A percentile compares a stretch with the other conserved stretches of the same genome.
These are phyloP conservation scores for Globisporangium megalacanthum DNA, from an alignment of 352 stramenopile genomes.

Conservation along the genomic window DNA sequence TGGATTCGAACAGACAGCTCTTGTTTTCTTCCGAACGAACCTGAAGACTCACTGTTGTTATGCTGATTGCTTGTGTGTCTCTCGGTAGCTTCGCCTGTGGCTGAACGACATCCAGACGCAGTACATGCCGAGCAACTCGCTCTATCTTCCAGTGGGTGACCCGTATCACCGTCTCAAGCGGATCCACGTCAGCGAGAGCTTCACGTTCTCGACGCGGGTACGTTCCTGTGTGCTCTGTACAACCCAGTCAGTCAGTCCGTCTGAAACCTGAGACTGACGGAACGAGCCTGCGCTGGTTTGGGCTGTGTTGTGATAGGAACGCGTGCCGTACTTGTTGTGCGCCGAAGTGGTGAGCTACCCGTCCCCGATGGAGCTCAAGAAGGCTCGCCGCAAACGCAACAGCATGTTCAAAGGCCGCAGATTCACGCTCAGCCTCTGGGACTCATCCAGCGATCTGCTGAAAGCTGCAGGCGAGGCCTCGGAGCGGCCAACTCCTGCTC, in stretches of 20 bases:
- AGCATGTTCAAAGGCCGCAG: constrained; percentile 48
- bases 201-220: constrained; percentile 76
- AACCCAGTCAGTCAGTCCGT: background rate
- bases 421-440: constrained; percentile 66
- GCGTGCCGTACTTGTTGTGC: constrained; percentile 76
- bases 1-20: background rate
- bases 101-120: constrained; percentile 55
- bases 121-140: constrained; percentile 70
- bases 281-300: background rate
- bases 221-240: background rate
- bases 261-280: background rate
- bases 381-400: constrained; percentile 33
- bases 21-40: too few species aligned
- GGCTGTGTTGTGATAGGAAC: constrained; percentile 29
- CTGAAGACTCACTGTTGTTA: too few species aligned
- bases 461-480: constrained; percentile 5
- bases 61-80: too few species aligned
- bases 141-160: constrained; percentile 77
- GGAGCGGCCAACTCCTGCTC: constrained; percentile 27
- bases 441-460: constrained; percentile 35
- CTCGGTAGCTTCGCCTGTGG: constrained; percentile 53
- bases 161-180: constrained; percentile 70
- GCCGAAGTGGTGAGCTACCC: constrained; percentile 71
- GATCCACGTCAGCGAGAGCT: constrained; percentile 74
- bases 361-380: constrained; percentile 27